A percentile compares a stretch with the other conserved stretches of the same genome.
Conservation (phyloP, 1,284 basidiomycete species). For the Stereum hirsutum region DNA sequence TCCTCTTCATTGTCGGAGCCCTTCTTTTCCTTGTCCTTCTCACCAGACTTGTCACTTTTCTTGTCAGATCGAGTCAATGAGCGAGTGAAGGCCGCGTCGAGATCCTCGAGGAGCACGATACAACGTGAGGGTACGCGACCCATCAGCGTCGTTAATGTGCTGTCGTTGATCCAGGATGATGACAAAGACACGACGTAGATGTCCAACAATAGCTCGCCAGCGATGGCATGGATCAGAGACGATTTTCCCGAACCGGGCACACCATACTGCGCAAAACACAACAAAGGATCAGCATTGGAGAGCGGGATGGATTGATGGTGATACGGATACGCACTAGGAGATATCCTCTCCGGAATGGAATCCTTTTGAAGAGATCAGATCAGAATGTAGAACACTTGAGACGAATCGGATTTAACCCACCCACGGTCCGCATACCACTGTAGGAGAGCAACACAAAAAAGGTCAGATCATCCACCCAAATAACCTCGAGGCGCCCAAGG, state of each 20-base stretch:
- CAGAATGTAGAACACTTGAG: background rate
- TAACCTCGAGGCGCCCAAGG: background rate
- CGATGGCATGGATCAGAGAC: conserved; percentile 77
- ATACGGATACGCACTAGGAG: conserved; percentile 34
- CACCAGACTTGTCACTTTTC: conserved; percentile 31
- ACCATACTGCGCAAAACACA: conserved; percentile 39
- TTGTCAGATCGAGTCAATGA: conserved; percentile 39
- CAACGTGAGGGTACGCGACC: conserved; percentile 75
- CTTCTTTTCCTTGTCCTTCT: conserved; percentile 27
- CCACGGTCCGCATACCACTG: conserved; percentile 43
- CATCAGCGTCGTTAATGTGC: conserved; percentile 69
- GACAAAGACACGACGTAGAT: conserved; percentile 74
- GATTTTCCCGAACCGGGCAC: conserved; percentile 77
- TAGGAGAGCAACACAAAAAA: too few species aligned
- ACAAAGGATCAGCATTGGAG: too few species aligned
- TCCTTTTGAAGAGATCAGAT: conserved; percentile 24
- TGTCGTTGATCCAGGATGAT: conserved; percentile 72
- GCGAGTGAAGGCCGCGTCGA: conserved; percentile 75
- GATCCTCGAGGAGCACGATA: conserved; percentile 77
- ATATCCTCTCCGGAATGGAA: conserved; percentile 80
- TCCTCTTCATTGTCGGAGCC: conserved; percentile 16
- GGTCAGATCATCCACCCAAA: background rate
- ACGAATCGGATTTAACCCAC: background rate
- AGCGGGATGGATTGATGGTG: too few species aligned
- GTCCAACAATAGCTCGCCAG: conserved; percentile 72